Conservation (phyloP, 495 filamentous ascomycete species). For the Hypoxylon trugodes region DNA sequence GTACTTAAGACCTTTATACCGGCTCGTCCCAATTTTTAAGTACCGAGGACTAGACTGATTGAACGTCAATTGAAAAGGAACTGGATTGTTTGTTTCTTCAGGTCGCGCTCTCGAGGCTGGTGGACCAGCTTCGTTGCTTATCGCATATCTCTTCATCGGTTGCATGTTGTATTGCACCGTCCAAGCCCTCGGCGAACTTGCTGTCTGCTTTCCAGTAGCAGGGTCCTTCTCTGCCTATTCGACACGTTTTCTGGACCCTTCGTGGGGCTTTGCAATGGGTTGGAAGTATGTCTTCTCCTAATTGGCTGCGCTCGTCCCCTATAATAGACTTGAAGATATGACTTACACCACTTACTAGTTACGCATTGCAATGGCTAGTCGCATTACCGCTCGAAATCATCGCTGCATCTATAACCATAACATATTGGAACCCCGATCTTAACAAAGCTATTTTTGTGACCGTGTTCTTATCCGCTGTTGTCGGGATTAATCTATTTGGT, state of each 20-base stretch:
- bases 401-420: conserved; percentile 85
- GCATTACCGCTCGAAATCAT: conserved; percentile 91
- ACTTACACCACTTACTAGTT: conserved; percentile 56
- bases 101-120: conserved; percentile 79
- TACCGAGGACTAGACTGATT: conserved; percentile 14
- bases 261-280: conserved; percentile 98
- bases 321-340: background rate
- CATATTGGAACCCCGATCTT: conserved; percentile 77
- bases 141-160: conserved; percentile 84
- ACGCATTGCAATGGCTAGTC: conserved; percentile 92
- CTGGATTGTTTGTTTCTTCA: conserved; percentile 90
- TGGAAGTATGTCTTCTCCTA: conserved; percentile 74
- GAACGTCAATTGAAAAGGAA: conserved; percentile 64
- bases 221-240: conserved; percentile 94
- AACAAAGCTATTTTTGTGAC: conserved; percentile 85
- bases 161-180: conserved; percentile 92
- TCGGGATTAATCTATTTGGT: conserved; percentile 85
- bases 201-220: conserved; percentile 88
- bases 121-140: conserved; percentile 84
- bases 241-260: conserved; percentile 90
- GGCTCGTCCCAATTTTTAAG: conserved; percentile 8
- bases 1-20: conserved; percentile 54
- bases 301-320: background rate
- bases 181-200: conserved; percentile 91
- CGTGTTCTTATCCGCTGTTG: conserved; percentile 77